Conservation (phyloP, 208 protist species). For the Angomonas ambiguus region DNA sequence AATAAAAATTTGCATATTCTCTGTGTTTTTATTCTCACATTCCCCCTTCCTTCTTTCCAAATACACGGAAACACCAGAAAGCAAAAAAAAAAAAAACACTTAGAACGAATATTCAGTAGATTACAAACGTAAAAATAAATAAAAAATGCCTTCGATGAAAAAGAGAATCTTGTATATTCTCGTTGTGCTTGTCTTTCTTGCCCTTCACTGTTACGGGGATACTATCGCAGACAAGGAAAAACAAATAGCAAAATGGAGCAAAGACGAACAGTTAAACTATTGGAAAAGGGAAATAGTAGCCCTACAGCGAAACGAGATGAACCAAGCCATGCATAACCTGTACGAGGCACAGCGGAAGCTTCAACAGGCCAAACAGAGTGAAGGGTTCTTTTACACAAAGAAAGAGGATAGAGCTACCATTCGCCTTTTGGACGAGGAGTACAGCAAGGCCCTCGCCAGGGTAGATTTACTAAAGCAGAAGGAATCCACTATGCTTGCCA, state of each 20-base stretch:
- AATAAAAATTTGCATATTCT: no score
- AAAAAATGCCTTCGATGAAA: neutral
- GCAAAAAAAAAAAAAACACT: no score
- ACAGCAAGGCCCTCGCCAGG: slow-evolving; percentile 31
- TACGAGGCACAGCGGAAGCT: slow-evolving; percentile 38
- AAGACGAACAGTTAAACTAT: slow-evolving; percentile 58
- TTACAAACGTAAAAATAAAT: no score
- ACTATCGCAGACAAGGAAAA: slow-evolving; percentile 3
- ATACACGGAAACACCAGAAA: no score
- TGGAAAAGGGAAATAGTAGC: slow-evolving; percentile 46
- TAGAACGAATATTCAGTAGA: no score
- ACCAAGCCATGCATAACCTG: slow-evolving; percentile 27
- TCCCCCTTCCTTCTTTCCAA: neutral
- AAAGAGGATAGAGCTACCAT: slow-evolving; percentile 60
- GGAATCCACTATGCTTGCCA: slow-evolving; percentile 66
- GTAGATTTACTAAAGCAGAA: slow-evolving; percentile 45
- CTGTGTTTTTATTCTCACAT: neutral
- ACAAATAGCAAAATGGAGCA: slow-evolving; percentile 36
- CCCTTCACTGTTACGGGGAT: neutral
- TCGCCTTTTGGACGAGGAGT: slow-evolving; percentile 70
- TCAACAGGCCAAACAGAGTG: slow-evolving; percentile 33
- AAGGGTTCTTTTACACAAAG: slow-evolving; percentile 68
- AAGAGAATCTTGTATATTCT: neutral
- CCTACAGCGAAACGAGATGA: slow-evolving; percentile 36
- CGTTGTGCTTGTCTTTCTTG: neutral